phyloP scores from a whole-genome alignment of 2,329 filamentous ascomycete genomes.

The Trichoderma asperellum region DNA sequence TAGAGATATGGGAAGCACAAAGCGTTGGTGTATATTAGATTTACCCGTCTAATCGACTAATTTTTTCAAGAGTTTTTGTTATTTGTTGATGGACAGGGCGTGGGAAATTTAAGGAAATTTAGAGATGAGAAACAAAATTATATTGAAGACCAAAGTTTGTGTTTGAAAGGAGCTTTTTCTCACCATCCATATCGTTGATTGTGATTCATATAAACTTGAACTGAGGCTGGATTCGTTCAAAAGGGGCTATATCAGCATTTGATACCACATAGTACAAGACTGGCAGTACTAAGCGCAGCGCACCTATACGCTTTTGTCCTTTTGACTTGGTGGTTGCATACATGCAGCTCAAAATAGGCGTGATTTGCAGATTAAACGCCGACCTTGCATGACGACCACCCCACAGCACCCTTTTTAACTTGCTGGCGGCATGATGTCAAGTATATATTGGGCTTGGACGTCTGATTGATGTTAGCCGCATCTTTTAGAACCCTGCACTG shows the following conservation, averaged over 20 bases:
- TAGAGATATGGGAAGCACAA: constrained; percentile 21
- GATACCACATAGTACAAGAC: neutral
- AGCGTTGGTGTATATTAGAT: constrained; percentile 25
- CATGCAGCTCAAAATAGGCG: neutral
- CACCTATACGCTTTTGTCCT: neutral
- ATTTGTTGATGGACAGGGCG: neutral
- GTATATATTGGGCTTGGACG: neutral
- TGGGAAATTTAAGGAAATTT: neutral
- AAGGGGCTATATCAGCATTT: neutral
- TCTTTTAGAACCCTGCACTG: neutral
- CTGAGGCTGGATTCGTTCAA: neutral
- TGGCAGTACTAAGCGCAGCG: no score
- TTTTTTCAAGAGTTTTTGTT: neutral
- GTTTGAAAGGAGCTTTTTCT: neutral
- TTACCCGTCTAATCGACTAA: constrained; percentile 15
- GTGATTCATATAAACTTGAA: neutral
- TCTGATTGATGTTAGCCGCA: neutral
- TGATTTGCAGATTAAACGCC: neutral
- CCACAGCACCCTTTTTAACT: neutral
- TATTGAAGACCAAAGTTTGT: neutral
- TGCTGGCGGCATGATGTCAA: constrained; percentile 14
- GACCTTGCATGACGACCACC: neutral
- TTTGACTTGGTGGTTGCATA: neutral
- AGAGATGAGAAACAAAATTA: neutral
- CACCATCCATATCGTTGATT: neutral